Evolutionary conservation across 441 rosid genomes (phyloP), one percentile per base, ranked within the genome.

Genomic region (Erysimum pusillum): DNA sequence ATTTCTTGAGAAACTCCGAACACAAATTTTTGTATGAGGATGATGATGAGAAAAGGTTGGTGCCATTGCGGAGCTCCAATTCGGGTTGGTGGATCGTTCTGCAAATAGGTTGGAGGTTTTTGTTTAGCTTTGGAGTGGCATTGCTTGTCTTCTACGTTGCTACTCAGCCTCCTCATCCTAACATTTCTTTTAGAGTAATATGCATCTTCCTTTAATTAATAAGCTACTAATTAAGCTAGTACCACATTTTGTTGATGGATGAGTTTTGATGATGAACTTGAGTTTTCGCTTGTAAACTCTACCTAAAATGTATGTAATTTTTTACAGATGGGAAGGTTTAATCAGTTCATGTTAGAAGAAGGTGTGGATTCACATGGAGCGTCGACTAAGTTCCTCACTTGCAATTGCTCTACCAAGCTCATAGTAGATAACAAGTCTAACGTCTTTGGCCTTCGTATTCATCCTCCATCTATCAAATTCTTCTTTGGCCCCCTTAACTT

Each of bases 141-240:
- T 83, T 94, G 85, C 92, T 90, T 9, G 90, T 94, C 13, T 94
- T 90, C 83, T 94, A 89, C 83, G 54, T 87, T 62, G 89, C 89
- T 28, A 87, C 96, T 14, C 89, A 90, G 53, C 98, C 98, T 22
- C 91, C 97, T 31, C 84, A 81, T 20, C 98, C 98, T 9, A 56
- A 75, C 44, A 49, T 90, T 14, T 90, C 91, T 18, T 34, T 92
- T 56, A 78, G 86, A 93, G 98, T 94, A 85, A 74, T 32, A 46
- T 48, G 0, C 53, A 56, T 46, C 60, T 52, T 57, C 62, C n/a
- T 17, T 7, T 58, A 15, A 0, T 63, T 7, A n/a, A n/a, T n/a
- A n/a, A n/a, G n/a, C n/a, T n/a, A n/a, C n/a, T n/a, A n/a, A n/a
- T n/a, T n/a, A n/a, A 3, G 4, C 22, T 74, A 13, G 42, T 49